phyloP scores from a whole-genome alignment of 2,329 filamentous ascomycete genomes.

The Stagonosporopsis vannaccii region DNA sequence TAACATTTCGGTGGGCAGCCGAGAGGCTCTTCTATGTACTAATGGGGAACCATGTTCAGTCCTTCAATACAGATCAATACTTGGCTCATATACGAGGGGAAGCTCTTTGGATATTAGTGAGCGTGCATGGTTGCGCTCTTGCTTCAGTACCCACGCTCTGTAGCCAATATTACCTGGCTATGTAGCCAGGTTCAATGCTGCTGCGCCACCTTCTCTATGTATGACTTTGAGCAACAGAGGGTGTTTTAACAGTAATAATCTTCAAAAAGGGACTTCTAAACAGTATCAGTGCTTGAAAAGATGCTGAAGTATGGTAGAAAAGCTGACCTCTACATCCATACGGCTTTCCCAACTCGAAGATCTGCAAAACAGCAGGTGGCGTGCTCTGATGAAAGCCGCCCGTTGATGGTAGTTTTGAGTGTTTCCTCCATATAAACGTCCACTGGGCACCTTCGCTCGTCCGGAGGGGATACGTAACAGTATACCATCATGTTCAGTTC shows the following conservation, averaged over 20 bases:
- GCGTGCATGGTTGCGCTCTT: not conserved
- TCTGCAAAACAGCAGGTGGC: not conserved
- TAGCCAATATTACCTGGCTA: not conserved
- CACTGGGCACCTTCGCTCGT: not conserved
- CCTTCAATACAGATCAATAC: not conserved
- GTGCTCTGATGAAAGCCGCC: not conserved
- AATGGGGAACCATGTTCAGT: not conserved
- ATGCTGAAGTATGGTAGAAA: not conserved
- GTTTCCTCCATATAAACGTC: not conserved
- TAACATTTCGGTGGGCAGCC: not conserved
- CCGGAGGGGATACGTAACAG: not conserved
- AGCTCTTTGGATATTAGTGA: not conserved
- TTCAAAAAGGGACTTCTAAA: not conserved
- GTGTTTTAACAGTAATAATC: not conserved
- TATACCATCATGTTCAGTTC: constrained; percentile 5
- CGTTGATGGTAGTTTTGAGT: not conserved
- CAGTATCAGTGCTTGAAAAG: constrained; percentile 1
- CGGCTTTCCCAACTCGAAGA: not conserved
- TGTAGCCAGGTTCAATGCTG: not conserved
- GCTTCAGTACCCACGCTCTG: not conserved
- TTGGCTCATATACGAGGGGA: too few species aligned
- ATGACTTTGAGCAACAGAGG: not conserved
- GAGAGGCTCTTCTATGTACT: not conserved
- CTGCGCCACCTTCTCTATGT: not conserved
- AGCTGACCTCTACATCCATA: constrained; percentile 4